Conservation (phyloP, 148 eudicot genomes). For the Simmondsia chinensis region DNA sequence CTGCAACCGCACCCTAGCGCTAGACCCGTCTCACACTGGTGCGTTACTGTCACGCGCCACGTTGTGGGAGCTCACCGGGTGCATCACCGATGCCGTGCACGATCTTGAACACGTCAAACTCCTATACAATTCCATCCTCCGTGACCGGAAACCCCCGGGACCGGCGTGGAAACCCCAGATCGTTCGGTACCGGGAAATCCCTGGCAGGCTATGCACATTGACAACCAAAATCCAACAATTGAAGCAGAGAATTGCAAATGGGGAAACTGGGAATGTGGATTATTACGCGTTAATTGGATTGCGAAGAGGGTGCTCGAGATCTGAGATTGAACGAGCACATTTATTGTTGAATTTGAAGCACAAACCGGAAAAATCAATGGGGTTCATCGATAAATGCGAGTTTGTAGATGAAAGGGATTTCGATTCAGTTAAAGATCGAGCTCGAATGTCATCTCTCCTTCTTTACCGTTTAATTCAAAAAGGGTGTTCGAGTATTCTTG, state of each 20-base stretch:
- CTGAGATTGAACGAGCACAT: constrained; percentile 88
- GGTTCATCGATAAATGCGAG: constrained; percentile 72
- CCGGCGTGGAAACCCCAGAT: constrained; percentile 70
- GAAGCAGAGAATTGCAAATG: constrained; percentile 68
- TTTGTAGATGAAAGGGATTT: constrained; percentile 53
- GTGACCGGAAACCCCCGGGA: constrained; percentile 75
- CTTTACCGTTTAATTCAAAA: constrained; percentile 68
- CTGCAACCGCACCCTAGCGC: constrained; percentile 63
- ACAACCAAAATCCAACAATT: constrained; percentile 52
- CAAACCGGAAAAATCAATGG: constrained; percentile 70
- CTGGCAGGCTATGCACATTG: constrained; percentile 49
- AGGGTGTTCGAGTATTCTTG: constrained; percentile 48
- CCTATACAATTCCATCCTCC: constrained; percentile 58
- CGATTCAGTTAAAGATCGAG: constrained; percentile 62
- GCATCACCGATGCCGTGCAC: constrained; percentile 80
- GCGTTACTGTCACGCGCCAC: constrained; percentile 62
- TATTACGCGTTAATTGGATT: constrained; percentile 71
- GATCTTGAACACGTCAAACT: constrained; percentile 90
- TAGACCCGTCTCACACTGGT: constrained; percentile 57
- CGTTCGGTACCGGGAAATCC: constrained; percentile 65
- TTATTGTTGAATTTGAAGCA: constrained; percentile 59
- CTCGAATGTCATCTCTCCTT: constrained; percentile 53
- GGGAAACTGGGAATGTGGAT: constrained; percentile 77
- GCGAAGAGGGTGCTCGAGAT: constrained; percentile 73
- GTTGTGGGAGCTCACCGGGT: constrained; percentile 64